Percentiles rank a stretch among this genome's conserved stretches.
These are phyloP conservation scores for Scutellaria baicalensis DNA, from an alignment of 257 asterid species.

Conservation along the genomic window DNA sequence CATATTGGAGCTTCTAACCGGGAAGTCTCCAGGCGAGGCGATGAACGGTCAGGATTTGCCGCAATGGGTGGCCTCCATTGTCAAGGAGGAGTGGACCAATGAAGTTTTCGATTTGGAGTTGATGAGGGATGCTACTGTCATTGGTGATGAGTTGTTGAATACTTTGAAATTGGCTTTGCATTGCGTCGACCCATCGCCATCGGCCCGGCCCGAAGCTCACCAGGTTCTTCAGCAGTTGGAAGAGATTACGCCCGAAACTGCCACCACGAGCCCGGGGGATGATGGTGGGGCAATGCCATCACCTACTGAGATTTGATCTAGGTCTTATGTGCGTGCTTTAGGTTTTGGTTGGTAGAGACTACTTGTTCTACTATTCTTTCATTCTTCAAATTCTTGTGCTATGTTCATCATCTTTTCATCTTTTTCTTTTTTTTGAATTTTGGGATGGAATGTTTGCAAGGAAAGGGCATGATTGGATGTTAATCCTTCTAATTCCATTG, in stretches of 20 bases:
- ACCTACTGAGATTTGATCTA: constrained; percentile 33
- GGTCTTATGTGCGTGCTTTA: not conserved
- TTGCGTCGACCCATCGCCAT: constrained; percentile 81
- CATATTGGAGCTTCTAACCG: constrained; percentile 76
- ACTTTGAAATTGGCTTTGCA: constrained; percentile 82
- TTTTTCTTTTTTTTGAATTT: not conserved
- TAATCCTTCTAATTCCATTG: constrained; percentile 54
- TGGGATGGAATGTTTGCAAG: constrained; percentile 11
- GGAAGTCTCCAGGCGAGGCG: constrained; percentile 87
- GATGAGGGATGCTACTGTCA: constrained; percentile 77
- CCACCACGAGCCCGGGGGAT: constrained; percentile 46
- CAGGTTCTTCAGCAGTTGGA: constrained; percentile 76
- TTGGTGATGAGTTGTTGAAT: constrained; percentile 85
- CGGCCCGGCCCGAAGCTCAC: constrained; percentile 78
- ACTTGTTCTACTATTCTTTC: constrained; percentile 51
- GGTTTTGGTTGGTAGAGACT: constrained; percentile 11
- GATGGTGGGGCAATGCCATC: constrained; percentile 47
- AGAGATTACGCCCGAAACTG: constrained; percentile 71
- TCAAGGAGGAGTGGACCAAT: constrained; percentile 96
- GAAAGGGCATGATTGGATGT: constrained; percentile 19
- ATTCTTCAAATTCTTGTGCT: constrained; percentile 40
- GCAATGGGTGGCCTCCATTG: constrained; percentile 93
- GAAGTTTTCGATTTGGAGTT: constrained; percentile 88
- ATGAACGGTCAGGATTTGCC: constrained; percentile 77
- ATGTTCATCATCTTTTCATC: not conserved